Evolutionary conservation across 1,284 basidiomycete genomes (phyloP).

Genomic region (Melampsora americana): DNA sequence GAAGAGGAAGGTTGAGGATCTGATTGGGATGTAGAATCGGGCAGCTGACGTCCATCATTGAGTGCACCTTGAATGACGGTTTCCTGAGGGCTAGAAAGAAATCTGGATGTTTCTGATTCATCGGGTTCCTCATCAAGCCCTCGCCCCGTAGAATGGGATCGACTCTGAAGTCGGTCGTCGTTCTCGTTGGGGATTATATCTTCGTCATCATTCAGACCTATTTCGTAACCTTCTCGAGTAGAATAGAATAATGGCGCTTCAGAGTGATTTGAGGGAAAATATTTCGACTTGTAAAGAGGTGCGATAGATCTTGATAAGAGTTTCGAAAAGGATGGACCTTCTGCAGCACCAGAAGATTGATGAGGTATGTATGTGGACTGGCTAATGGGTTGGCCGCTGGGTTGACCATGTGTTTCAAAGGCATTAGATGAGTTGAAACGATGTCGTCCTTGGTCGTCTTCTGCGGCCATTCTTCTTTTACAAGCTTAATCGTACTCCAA

Average conservation of each 20-base stretch:
- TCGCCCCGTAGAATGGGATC: not conserved
- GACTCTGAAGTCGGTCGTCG: conserved; percentile 15
- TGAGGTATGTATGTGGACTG: conserved; percentile 7
- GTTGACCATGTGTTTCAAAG: not conserved
- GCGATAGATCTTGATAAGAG: conserved; percentile 33
- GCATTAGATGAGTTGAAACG: conserved; percentile 2
- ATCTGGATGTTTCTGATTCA: conserved; percentile 4
- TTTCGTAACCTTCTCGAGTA: conserved; percentile 20
- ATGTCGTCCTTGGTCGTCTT: not conserved
- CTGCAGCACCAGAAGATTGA: not conserved
- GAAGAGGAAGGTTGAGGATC: not conserved
- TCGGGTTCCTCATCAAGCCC: conserved; percentile 23
- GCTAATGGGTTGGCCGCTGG: not conserved
- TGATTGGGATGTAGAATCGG: conserved; percentile 12
- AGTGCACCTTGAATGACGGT: not conserved
- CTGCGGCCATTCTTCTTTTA: not conserved
- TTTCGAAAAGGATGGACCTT: conserved; percentile 28
- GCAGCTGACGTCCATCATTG: not conserved
- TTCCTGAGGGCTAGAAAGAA: not conserved
- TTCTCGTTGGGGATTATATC: conserved; percentile 37
- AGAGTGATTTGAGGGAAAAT: conserved; percentile 13
- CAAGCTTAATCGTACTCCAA: too few relatives aligned
- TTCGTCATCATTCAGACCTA: conserved; percentile 17
- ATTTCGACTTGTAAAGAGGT: conserved; percentile 34
- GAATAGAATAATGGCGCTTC: conserved; percentile 36